Conservation (phyloP, 129 eudicot species). For the Calendula officinalis region DNA sequence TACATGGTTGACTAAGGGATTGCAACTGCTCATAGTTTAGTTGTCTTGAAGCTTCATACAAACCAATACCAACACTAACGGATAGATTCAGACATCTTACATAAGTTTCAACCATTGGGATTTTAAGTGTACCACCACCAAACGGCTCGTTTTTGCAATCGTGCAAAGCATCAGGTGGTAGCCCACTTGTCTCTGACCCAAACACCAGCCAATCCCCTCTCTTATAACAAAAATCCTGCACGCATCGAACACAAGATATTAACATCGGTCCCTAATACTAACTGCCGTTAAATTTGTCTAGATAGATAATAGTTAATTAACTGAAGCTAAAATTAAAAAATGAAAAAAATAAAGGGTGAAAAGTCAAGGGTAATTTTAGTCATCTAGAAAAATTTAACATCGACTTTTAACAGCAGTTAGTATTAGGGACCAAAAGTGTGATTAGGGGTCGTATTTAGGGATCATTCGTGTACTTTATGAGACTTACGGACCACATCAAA, state of each 20-base stretch:
- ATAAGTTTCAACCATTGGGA: constrained; percentile 95
- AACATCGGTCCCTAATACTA: no score
- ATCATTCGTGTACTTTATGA: no score
- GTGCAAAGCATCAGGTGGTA: constrained; percentile 77
- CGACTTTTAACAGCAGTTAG: no score
- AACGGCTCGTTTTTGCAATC: constrained; percentile 64
- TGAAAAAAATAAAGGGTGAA: no score
- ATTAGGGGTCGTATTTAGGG: no score
- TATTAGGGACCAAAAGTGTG: no score
- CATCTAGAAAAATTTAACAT: no score
- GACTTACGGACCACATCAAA: no score
- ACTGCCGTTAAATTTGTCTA: no score
- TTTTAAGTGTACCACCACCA: constrained; percentile 77
- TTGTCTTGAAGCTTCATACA: constrained; percentile 94
- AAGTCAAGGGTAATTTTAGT: no score
- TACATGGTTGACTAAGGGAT: constrained; percentile 35
- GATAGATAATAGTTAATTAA: no score
- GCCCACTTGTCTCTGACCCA: constrained; percentile 89
- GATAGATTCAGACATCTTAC: constrained; percentile 93
- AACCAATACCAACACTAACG: constrained; percentile 92
- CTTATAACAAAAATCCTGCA: constrained; percentile 75
- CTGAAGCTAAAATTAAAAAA: no score
- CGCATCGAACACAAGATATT: neutral
- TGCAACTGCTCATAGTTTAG: constrained; percentile 83
- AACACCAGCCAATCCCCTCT: constrained; percentile 97